phyloP scores from a whole-genome alignment of 2,329 filamentous ascomycete species.

The Phoma herbarum region DNA sequence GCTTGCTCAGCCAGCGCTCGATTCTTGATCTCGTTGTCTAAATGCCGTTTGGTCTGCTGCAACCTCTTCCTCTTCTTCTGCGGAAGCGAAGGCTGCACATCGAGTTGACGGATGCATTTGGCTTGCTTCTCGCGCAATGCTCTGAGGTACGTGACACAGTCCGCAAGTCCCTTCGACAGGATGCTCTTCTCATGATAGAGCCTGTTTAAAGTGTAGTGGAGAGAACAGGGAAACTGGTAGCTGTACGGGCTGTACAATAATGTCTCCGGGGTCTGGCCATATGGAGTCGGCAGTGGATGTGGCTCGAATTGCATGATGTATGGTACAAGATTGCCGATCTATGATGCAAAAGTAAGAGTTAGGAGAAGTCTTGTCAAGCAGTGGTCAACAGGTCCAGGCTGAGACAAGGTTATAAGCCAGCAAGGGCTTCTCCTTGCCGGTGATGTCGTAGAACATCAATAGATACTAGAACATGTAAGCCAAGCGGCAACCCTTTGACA shows the following conservation, averaged over 20 bases:
- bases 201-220: slow-evolving; percentile 9
- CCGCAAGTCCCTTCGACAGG: slow-evolving; percentile 42
- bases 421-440: neutral
- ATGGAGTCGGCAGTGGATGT: neutral
- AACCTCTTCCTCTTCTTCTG: slow-evolving; percentile 45
- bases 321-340: neutral
- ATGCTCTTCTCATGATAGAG: slow-evolving; percentile 36
- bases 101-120: slow-evolving; percentile 35
- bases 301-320: slow-evolving; percentile 5
- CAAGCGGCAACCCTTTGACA: slow-evolving; percentile 12
- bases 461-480: neutral
- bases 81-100: slow-evolving; percentile 19
- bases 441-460: neutral
- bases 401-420: slow-evolving; percentile 15
- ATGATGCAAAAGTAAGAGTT: neutral
- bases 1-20: slow-evolving; percentile 43
- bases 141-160: slow-evolving; percentile 44
- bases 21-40: slow-evolving; percentile 44
- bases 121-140: slow-evolving; percentile 44
- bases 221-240: neutral
- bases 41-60: slow-evolving; percentile 37
- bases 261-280: neutral
- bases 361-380: neutral
- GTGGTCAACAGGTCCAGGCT: neutral
- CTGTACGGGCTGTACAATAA: neutral